These are phyloP conservation scores for Piromyces sp. DNA, from an alignment of 192 early-diverging fungal genomes.

Conservation along the genomic window DNA sequence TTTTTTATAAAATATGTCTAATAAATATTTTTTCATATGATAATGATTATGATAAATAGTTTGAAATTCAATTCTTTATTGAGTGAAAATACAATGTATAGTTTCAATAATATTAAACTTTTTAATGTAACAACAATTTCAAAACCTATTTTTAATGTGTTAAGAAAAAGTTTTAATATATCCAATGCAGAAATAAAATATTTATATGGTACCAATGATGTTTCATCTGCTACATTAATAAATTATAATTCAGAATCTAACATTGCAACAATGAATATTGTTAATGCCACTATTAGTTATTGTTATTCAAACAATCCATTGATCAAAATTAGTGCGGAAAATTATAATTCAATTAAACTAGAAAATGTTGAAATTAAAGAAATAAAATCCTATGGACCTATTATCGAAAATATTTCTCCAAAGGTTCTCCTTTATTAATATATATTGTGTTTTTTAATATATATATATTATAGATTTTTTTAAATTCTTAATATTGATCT, in stretches of 20 bases:
- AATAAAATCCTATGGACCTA: not conserved
- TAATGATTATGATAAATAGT: too few species aligned
- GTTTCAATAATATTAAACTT: not conserved
- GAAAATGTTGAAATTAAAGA: not conserved
- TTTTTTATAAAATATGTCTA: too few species aligned
- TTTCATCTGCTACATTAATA: not conserved
- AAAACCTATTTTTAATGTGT: not conserved
- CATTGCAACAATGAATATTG: not conserved
- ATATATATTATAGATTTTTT: too few species aligned
- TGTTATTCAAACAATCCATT: not conserved
- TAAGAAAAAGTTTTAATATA: not conserved
- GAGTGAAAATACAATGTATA: not conserved
- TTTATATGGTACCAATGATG: not conserved
- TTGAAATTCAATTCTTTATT: not conserved
- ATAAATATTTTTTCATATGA: too few species aligned
- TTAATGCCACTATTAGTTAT: not conserved
- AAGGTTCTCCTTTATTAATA: too few species aligned
- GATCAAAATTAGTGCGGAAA: not conserved
- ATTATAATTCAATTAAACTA: not conserved
- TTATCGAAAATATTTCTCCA: not conserved
- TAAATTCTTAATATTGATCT: too few species aligned
- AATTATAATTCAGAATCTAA: not conserved
- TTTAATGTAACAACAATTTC: not conserved
- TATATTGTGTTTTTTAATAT: too few species aligned
- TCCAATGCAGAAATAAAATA: not conserved